A percentile compares a stretch with the other conserved stretches of the same genome.
Evolutionary conservation across 2,329 filamentous ascomycete genomes (phyloP).

Genomic region (Hypoxylon rubiginosum): DNA sequence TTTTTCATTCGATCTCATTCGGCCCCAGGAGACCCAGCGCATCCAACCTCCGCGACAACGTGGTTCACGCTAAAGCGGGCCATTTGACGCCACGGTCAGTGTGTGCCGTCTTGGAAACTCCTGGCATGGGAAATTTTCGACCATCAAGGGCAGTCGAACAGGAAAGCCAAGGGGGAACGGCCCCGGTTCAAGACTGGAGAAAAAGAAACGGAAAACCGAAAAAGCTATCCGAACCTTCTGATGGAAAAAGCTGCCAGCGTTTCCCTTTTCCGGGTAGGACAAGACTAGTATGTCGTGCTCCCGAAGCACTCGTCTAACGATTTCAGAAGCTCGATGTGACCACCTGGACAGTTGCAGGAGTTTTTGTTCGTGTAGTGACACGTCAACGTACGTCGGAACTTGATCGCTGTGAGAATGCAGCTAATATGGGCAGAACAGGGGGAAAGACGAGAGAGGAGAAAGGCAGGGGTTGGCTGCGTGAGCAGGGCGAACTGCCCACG

Average conservation of each 20-base stretch:
- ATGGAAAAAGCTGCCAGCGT: constrained; percentile 12
- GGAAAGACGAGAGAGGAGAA: not conserved
- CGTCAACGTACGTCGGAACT: constrained; percentile 38
- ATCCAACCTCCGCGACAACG: constrained; percentile 30
- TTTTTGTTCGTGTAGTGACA: constrained; percentile 35
- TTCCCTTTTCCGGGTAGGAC: constrained; percentile 29
- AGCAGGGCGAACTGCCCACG: constrained; percentile 23
- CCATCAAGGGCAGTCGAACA: constrained; percentile 21
- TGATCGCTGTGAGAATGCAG: constrained; percentile 17
- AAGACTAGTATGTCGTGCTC: constrained; percentile 23
- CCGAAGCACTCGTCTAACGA: constrained; percentile 21
- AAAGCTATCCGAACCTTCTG: constrained; percentile 27
- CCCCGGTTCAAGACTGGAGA: too few species aligned
- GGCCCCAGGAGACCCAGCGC: constrained; percentile 16
- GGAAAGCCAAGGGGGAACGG: constrained; percentile 14
- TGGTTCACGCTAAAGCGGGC: constrained; percentile 40
- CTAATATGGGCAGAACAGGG: constrained; percentile 31
- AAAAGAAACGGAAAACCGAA: constrained; percentile 3
- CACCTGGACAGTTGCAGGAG: constrained; percentile 33
- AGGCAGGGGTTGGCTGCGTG: constrained; percentile 29
- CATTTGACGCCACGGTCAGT: constrained; percentile 38
- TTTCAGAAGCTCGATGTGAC: constrained; percentile 26
- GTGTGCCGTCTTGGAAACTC: constrained; percentile 22
- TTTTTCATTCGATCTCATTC: constrained; percentile 32
- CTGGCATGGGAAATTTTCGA: constrained; percentile 20